These are phyloP conservation scores for Rhizopogon vesiculosus DNA, from an alignment of 768 basidiomycete genomes.

Conservation along the genomic window DNA sequence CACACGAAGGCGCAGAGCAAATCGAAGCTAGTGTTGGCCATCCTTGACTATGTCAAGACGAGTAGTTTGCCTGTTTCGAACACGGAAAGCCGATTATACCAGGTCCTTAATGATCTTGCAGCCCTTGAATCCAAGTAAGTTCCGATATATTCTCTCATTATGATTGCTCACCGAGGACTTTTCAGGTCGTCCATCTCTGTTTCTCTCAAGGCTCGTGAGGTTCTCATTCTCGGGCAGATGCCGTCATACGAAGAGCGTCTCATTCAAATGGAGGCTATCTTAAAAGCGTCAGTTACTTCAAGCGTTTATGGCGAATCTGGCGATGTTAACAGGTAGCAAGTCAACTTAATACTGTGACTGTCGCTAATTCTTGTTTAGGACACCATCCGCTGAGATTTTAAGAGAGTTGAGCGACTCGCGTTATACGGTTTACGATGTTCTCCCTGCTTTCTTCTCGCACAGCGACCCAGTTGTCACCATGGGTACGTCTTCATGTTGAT, in stretches of 20 bases:
- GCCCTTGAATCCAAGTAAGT: constrained; percentile 79
- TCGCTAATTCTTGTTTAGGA: constrained; percentile 36
- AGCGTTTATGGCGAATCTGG: constrained; percentile 88
- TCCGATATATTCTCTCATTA: background rate
- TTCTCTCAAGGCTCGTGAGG: constrained; percentile 93
- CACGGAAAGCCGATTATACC: constrained; percentile 66
- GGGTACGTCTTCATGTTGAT: constrained; percentile 41
- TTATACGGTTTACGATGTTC: constrained; percentile 95
- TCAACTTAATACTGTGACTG: background rate
- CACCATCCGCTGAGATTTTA: constrained; percentile 81
- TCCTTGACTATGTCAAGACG: constrained; percentile 88
- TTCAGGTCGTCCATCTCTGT: constrained; percentile 84
- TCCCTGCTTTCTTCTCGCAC: constrained; percentile 93
- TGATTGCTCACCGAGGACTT: constrained; percentile 4
- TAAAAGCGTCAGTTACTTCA: constrained; percentile 82
- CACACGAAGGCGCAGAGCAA: constrained; percentile 96
- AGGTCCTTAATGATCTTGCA: constrained; percentile 77
- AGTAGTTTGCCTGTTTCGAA: constrained; percentile 73
- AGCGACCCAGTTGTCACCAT: constrained; percentile 79
- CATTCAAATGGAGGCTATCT: constrained; percentile 89
- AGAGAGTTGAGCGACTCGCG: constrained; percentile 93
- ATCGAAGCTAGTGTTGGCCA: constrained; percentile 77
- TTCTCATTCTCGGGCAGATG: constrained; percentile 92
- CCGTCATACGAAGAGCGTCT: constrained; percentile 95
- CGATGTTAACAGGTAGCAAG: constrained; percentile 47